Evolutionary conservation across 2,329 filamentous ascomycete species (phyloP).

Genomic region (Neofusicoccum kwambonambiense): DNA sequence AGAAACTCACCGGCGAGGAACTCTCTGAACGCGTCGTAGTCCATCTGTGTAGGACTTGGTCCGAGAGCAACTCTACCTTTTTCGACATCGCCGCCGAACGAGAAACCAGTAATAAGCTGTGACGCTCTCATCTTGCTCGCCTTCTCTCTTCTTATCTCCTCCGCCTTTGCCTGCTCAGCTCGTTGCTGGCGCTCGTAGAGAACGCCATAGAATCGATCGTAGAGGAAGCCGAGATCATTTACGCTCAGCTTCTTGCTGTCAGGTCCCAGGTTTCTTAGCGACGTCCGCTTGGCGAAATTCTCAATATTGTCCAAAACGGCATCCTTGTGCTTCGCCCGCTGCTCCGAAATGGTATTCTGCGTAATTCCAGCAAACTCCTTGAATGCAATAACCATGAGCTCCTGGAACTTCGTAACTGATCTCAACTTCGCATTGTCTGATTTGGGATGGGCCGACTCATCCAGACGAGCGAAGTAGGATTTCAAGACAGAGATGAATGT

Average conservation of each 20-base stretch:
- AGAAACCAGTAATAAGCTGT: constrained; percentile 49
- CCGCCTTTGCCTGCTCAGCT: constrained; percentile 66
- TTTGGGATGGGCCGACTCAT: constrained; percentile 93
- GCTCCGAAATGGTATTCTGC: constrained; percentile 84
- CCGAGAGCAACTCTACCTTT: constrained; percentile 85
- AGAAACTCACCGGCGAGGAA: constrained; percentile 66
- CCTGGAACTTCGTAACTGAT: constrained; percentile 93
- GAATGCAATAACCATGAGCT: constrained; percentile 98
- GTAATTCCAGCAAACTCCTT: constrained; percentile 97
- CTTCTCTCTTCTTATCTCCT: constrained; percentile 67
- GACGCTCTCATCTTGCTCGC: constrained; percentile 57
- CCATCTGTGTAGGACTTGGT: constrained; percentile 89
- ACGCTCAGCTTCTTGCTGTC: constrained; percentile 88
- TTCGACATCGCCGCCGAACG: constrained; percentile 59
- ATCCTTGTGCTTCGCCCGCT: constrained; percentile 89
- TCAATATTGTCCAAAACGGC: constrained; percentile 94
- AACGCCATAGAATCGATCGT: constrained; percentile 90
- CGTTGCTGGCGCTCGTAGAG: constrained; percentile 90
- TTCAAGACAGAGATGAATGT: constrained; percentile 97
- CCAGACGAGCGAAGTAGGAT: constrained; percentile 86
- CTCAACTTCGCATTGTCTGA: constrained; percentile 93
- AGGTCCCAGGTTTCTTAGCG: constrained; percentile 89
- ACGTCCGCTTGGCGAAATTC: constrained; percentile 94
- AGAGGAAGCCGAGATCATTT: constrained; percentile 84
- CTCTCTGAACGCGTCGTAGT: constrained; percentile 93